Conservation (phyloP, 805 yeast genomes). For the Candida verbasci region DNA sequence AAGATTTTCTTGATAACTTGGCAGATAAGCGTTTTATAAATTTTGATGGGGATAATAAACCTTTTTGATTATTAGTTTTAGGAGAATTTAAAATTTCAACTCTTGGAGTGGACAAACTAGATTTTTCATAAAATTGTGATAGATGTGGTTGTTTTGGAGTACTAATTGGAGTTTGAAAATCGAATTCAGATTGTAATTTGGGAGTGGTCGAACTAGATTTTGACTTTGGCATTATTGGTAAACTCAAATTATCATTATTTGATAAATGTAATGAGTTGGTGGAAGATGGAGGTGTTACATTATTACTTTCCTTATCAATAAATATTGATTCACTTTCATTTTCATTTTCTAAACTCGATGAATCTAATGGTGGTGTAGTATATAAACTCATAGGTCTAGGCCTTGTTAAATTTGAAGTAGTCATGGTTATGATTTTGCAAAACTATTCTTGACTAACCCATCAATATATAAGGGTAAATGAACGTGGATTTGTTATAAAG, state of each 20-base stretch:
- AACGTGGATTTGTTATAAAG: too few relatives aligned
- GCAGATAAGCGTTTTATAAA: constrained; percentile 4
- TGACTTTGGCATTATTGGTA: too few relatives aligned
- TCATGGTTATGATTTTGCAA: not conserved
- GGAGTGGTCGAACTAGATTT: too few relatives aligned
- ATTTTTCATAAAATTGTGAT: not conserved
- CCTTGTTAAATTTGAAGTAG: not conserved
- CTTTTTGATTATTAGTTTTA: not conserved
- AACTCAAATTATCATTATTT: too few relatives aligned
- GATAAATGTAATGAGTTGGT: too few relatives aligned
- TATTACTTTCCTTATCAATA: not conserved
- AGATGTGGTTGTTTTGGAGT: too few relatives aligned
- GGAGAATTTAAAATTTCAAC: not conserved
- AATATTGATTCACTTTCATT: not conserved
- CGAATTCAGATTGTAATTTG: too few relatives aligned
- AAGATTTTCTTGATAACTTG: constrained; percentile 1
- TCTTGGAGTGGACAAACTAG: constrained; percentile 1
- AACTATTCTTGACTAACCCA: too few relatives aligned
- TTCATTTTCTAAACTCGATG: constrained; percentile 1
- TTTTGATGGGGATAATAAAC: constrained; percentile 2
- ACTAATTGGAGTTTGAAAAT: too few relatives aligned
- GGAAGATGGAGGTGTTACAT: constrained; percentile 1
- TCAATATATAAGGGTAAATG: too few relatives aligned
- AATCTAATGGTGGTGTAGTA: constrained; percentile 15
- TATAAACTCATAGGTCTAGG: constrained; percentile 15